Evolutionary conservation across 352 stramenopile genomes (phyloP), one percentile per base, ranked within the genome.

Genomic region (Globisporangium nunn): DNA sequence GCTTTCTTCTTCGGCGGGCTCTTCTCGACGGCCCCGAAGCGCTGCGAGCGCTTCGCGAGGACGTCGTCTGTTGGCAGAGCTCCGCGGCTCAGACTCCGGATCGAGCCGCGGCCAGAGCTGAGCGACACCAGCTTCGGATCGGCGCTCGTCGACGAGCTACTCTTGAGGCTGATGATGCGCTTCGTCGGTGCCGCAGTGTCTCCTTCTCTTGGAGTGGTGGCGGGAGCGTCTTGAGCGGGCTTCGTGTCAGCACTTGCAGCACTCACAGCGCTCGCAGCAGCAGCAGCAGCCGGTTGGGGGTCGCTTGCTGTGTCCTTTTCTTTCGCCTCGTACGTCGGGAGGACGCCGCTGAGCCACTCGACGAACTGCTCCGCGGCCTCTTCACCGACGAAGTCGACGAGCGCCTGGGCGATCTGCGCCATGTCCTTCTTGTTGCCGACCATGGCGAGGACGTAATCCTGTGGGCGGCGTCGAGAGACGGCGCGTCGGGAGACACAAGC

Each of bases 401-500:
- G 76, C 64, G 91, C 83, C 62, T 83, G 66, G 12, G 76, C 72
- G 65, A 93, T 91, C 69, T 91, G 81, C 58, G 68, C 72, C 81
- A 93, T 89, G 52, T 74, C 85, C 66, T 91, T 91, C 73, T 90
- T 88, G 73, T 91, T 93, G 69, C 75, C 70, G 58, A 93, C 82
- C 83, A 93, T 90, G 31, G 89, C 78, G 58, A 88, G 75, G 50
- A 93, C 80, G 63, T 89, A 93, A 71, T 93, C 81, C 81, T 91
- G 65, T 58, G 56, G 52, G 54, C 48, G 39, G 58, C 41, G 41
- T 28, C 41, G 43, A 14, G 48, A 65, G 50, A 65, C 51, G 35
- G 47, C 45, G 52, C 17, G 46, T 23, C 18, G 30, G 52, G 15
- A 30, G 37, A 67, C 55, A 66, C 31, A 66, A 11, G 70, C 53